Percentiles rank a stretch among this genome's conserved stretches.
phyloP scores from a whole-genome alignment of 371 early-diverging fungal species.

The Lichtheimia ramosa region DNA sequence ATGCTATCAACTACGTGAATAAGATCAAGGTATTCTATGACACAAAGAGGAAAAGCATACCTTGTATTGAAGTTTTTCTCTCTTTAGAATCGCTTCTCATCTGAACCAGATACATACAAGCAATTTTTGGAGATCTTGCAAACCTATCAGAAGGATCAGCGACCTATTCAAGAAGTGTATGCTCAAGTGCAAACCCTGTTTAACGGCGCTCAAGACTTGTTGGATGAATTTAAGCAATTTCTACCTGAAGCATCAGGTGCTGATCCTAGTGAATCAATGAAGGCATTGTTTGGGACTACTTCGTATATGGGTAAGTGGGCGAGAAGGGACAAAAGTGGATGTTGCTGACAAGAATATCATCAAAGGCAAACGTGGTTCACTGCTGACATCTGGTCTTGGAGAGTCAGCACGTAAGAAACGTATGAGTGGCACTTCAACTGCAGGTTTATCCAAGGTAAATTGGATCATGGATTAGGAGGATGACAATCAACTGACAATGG shows the following conservation, averaged over 20 bases:
- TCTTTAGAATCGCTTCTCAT: constrained; percentile 74
- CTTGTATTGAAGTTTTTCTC: neutral
- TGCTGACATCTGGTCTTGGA: constrained; percentile 12
- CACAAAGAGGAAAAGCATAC: neutral
- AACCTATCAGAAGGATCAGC: constrained; percentile 88
- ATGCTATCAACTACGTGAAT: constrained; percentile 97
- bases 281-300: constrained; percentile 16
- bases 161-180: constrained; percentile 88
- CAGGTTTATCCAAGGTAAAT: constrained; percentile 12
- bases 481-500: neutral
- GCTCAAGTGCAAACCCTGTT: constrained; percentile 83
- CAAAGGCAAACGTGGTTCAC: constrained; percentile 10
- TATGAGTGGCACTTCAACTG: neutral
- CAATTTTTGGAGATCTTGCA: constrained; percentile 91
- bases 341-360: neutral
- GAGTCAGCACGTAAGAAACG: constrained; percentile 8
- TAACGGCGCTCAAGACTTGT: constrained; percentile 75
- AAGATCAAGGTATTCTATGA: constrained; percentile 75
- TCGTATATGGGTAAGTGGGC: neutral
- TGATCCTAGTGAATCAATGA: constrained; percentile 6
- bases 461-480: neutral
- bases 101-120: constrained; percentile 89
- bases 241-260: constrained; percentile 65
- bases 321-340: neutral
- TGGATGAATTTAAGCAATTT: constrained; percentile 95